Evolutionary conservation across 768 basidiomycete species (phyloP).

Genomic region (Phanerochaete sordida): DNA sequence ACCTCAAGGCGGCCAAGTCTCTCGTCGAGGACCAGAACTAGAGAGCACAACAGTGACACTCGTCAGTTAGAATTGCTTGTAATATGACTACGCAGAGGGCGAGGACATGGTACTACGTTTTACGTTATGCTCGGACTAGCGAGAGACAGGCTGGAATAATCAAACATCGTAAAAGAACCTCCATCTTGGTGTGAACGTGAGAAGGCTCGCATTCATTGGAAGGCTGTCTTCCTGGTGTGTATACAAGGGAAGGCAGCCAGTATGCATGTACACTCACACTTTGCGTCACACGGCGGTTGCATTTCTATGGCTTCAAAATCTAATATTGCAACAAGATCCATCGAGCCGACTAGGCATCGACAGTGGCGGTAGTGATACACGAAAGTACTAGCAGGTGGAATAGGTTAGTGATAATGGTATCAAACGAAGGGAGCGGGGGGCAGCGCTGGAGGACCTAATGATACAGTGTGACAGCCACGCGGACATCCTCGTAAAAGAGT

Average conservation of each 20-base stretch:
- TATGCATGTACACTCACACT: too few species aligned
- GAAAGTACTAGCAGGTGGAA: not conserved
- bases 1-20: conserved; percentile 68
- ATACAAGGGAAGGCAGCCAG: too few species aligned
- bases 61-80: not conserved
- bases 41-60: not conserved
- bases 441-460: not conserved
- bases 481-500: not conserved
- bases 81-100: not conserved
- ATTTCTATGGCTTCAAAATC: not conserved
- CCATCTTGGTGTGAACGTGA: too few species aligned
- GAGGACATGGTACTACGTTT: not conserved
- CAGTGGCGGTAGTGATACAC: conserved; percentile 7
- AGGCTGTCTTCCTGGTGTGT: too few species aligned
- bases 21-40: conserved; percentile 86
- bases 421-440: not conserved
- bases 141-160: not conserved
- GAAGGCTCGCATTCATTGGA: too few species aligned
- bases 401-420: conserved; percentile 11
- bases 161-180: not conserved
- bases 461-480: conserved; percentile 7
- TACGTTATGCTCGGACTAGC: not conserved
- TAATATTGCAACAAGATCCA: not conserved
- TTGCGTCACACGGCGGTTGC: too few species aligned
- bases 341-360: not conserved